These are phyloP conservation scores for Lichtheimia corymbifera DNA, from an alignment of 371 early-diverging fungal species.

Conservation along the genomic window DNA sequence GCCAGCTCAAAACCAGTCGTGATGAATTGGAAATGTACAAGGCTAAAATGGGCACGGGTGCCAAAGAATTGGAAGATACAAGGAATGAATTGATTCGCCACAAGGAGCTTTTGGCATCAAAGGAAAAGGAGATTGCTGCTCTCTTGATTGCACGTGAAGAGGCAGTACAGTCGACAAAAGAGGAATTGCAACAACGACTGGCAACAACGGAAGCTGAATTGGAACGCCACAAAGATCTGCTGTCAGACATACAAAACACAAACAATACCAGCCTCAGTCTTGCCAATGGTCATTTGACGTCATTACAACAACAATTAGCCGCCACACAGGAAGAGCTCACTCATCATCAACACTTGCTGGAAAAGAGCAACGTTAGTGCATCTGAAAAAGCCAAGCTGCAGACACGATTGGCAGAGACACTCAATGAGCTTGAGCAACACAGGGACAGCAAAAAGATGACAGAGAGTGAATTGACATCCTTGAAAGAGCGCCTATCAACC, in stretches of 20 bases:
- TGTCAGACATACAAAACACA: neutral
- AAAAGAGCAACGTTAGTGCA: too few species aligned
- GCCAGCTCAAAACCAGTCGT: too few species aligned
- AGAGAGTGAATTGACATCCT: neutral
- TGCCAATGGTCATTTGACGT: neutral
- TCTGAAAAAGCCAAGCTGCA: neutral
- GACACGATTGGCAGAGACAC: neutral
- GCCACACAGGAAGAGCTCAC: neutral
- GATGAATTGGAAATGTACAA: too few species aligned
- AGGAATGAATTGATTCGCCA: neutral
- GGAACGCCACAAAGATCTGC: neutral
- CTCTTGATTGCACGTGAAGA: neutral
- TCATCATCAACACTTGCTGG: too few species aligned
- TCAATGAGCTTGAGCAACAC: neutral
- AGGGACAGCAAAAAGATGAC: slow-evolving; percentile 1
- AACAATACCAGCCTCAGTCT: neutral
- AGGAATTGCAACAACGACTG: too few species aligned
- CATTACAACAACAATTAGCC: neutral
- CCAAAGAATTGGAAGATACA: neutral
- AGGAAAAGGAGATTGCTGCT: neutral
- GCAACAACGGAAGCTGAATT: slow-evolving; percentile 1
- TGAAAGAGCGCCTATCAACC: neutral
- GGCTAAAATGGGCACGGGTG: neutral
- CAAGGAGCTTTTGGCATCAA: neutral
- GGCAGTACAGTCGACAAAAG: slow-evolving; percentile 4